Conservation (phyloP, 1,139 yeast species). For the Lodderomyces margitis region DNA sequence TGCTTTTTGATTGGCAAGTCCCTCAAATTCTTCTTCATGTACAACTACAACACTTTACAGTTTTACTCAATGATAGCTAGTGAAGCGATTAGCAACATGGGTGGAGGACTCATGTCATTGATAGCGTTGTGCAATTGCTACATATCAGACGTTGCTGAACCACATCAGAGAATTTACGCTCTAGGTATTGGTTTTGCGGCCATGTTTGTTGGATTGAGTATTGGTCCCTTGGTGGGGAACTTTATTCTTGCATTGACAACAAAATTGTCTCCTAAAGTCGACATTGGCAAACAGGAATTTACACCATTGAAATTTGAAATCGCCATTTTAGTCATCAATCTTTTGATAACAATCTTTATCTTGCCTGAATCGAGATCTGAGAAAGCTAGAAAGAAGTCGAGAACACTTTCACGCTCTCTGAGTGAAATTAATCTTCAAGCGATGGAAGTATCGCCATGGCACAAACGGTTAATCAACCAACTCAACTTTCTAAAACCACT, state of each 20-base stretch:
- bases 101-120: constrained; percentile 56
- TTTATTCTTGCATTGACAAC: constrained; percentile 21
- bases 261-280: constrained; percentile 7
- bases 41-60: constrained; percentile 27
- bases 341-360: constrained; percentile 32
- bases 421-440: constrained; percentile 9
- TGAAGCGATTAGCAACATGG: constrained; percentile 42
- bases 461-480: constrained; percentile 7
- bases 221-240: constrained; percentile 66
- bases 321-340: constrained; percentile 20
- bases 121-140: constrained; percentile 59
- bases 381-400: constrained; percentile 45
- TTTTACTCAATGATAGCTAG: constrained; percentile 33
- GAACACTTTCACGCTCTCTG: constrained; percentile 32
- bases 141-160: constrained; percentile 61
- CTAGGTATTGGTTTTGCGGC: constrained; percentile 59
- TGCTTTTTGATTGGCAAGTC: constrained; percentile 25
- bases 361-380: constrained; percentile 62
- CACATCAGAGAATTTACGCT: constrained; percentile 50
- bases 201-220: constrained; percentile 57
- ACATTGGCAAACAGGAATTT: constrained; percentile 21
- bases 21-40: constrained; percentile 30
- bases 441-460: constrained; percentile 3
- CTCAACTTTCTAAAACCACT: constrained; percentile 48
- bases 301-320: constrained; percentile 34